phyloP scores from a whole-genome alignment of 2,329 filamentous ascomycete genomes.

The Chalara sp. region DNA sequence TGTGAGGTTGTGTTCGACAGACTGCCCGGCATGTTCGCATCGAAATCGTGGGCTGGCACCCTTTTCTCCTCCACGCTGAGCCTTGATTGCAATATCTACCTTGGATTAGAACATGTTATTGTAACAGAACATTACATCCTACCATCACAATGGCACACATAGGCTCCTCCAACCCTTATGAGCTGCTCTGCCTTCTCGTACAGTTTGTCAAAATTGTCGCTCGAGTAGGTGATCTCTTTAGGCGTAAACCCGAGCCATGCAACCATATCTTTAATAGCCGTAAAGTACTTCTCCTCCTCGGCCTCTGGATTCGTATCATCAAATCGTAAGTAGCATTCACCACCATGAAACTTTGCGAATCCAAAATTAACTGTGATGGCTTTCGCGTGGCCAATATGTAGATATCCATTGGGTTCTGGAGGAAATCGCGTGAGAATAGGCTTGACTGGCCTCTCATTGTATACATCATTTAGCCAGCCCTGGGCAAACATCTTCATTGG shows the following conservation, averaged over 20 bases:
- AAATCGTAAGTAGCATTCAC: slow-evolving; percentile 67
- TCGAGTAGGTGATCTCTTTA: slow-evolving; percentile 74
- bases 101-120: slow-evolving; percentile 18
- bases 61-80: slow-evolving; percentile 75
- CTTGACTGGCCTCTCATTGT: slow-evolving; percentile 57
- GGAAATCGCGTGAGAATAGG: slow-evolving; percentile 68
- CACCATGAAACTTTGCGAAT: slow-evolving; percentile 79
- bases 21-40: slow-evolving; percentile 72
- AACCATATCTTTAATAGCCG: slow-evolving; percentile 82
- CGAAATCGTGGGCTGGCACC: slow-evolving; percentile 65
- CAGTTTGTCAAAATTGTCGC: slow-evolving; percentile 77
- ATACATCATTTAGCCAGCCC: slow-evolving; percentile 69
- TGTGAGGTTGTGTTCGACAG: slow-evolving; percentile 66
- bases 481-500: slow-evolving; percentile 62
- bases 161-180: slow-evolving; percentile 62
- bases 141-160: slow-evolving; percentile 81
- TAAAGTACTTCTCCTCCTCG: slow-evolving; percentile 85
- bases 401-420: slow-evolving; percentile 85
- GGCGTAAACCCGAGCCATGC: slow-evolving; percentile 77
- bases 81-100: slow-evolving; percentile 70
- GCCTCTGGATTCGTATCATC: slow-evolving; percentile 95
- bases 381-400: slow-evolving; percentile 92
- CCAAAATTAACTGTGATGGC: slow-evolving; percentile 96
- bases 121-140: slow-evolving; percentile 8
- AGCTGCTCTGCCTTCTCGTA: slow-evolving; percentile 87